A percentile compares a stretch with the other conserved stretches of the same genome.
Evolutionary conservation across 2,329 filamentous ascomycete species (phyloP).

Genomic region (Cladophialophora chaetospira): DNA sequence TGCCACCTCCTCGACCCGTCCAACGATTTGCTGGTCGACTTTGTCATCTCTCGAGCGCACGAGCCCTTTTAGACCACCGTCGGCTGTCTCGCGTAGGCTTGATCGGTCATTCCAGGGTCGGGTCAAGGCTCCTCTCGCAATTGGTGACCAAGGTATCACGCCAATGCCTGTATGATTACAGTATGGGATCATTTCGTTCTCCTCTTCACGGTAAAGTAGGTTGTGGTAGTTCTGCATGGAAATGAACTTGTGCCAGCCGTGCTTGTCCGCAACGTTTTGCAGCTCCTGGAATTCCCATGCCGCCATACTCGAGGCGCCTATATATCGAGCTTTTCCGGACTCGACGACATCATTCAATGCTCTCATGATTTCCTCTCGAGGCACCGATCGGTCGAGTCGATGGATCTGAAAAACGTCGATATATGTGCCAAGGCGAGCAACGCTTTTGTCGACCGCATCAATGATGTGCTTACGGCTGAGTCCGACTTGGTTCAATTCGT

Average conservation of each 20-base stretch:
- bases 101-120: slow-evolving; percentile 48
- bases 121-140: slow-evolving; percentile 50
- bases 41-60: slow-evolving; percentile 48
- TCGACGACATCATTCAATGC: slow-evolving; percentile 48
- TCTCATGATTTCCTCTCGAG: slow-evolving; percentile 53
- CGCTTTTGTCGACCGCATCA: slow-evolving; percentile 57
- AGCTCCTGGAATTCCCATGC: slow-evolving; percentile 46
- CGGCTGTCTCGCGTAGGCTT: slow-evolving; percentile 48
- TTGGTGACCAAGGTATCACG: slow-evolving; percentile 44
- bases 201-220: slow-evolving; percentile 47
- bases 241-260: slow-evolving; percentile 56
- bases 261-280: slow-evolving; percentile 52
- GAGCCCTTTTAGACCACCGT: slow-evolving; percentile 45
- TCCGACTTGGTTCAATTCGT: slow-evolving; percentile 43
- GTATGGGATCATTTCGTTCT: slow-evolving; percentile 49
- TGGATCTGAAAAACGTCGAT: slow-evolving; percentile 56
- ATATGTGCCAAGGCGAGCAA: slow-evolving; percentile 49
- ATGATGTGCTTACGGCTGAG: slow-evolving; percentile 64
- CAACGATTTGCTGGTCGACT: slow-evolving; percentile 55
- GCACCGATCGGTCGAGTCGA: slow-evolving; percentile 45
- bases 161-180: slow-evolving; percentile 43
- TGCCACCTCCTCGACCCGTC: slow-evolving; percentile 60
- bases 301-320: slow-evolving; percentile 41
- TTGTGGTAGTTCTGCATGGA: slow-evolving; percentile 55
- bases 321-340: slow-evolving; percentile 45